Base-by-base conservation (phyloP, 441 rosid species). In the Erysimum cheiri region DNA sequence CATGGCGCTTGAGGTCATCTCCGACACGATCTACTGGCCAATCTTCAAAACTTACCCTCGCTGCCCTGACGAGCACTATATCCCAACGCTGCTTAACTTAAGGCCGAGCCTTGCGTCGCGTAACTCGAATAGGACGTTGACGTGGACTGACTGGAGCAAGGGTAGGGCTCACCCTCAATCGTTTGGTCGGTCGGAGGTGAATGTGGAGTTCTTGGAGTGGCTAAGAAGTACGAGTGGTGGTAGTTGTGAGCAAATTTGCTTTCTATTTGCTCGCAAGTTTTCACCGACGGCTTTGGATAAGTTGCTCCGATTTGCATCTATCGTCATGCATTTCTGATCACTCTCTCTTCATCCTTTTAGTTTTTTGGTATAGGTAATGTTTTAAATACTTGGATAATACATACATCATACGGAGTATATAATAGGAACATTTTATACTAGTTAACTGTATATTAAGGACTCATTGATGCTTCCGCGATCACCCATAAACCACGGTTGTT, bases 241-340 rank as follows among this genome's bases (percentile, higher is more conserved):
- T 14, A 22, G 32, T 40, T 87, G 93, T 36, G 49, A 36, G 60
- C 79, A 85, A 61, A 57, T 79, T 39, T 92, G 98, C 73, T 79
- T 71, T 82, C 75, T 92, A 75, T 92, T 90, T 73, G 97, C 88
- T 1, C 88, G 98, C 67, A 92, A 92, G 65, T 90, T 92, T 83
- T 14, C 70, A 67, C 81, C 92, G 8, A 79, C 61, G 63, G 78
- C 92, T 48, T 57, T 89, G 77, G 81, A 69, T 54, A 80, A 96
- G 69, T 68, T 91, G 69, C 55, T 91, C 36, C 76, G 62, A 47
- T 87, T 76, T 69, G 88, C 95, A 36, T 89, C 96, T 0, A 67
- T 69, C 36, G 78, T 85, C 17, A 84, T 93, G 91, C 73, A 84
- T 19, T 84, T 89, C 61, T 72, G 49, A 64, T 63, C n/a, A 39